phyloP scores from a whole-genome alignment of 345 rosid species.

The Linum lewisii region DNA sequence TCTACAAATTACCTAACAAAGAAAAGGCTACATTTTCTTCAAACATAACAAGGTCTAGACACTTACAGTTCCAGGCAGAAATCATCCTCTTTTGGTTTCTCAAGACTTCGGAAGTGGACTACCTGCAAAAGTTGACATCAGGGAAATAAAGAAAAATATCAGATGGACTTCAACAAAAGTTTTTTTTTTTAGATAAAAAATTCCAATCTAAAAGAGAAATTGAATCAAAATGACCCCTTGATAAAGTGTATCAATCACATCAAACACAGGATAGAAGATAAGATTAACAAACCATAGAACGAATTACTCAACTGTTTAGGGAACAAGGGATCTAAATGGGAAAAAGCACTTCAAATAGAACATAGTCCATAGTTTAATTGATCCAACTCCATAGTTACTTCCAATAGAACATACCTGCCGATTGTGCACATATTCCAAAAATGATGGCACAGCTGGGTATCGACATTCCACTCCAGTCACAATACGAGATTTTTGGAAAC shows the following conservation, averaged over 20 bases:
- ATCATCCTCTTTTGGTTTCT: constrained; percentile 82
- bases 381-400: neutral
- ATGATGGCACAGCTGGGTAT: constrained; percentile 78
- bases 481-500: constrained; percentile 14
- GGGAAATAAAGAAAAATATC: neutral
- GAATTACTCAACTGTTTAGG: too few relatives aligned
- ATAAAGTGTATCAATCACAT: neutral
- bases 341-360: neutral
- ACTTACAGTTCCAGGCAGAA: constrained; percentile 90
- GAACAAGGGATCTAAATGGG: too few relatives aligned
- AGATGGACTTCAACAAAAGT: neutral
- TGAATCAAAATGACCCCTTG: neutral
- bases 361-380: neutral
- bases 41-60: neutral
- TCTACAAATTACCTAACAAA: neutral
- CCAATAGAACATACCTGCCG: constrained; percentile 50
- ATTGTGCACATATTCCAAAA: constrained; percentile 86
- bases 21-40: neutral
- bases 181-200: too few relatives aligned
- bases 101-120: constrained; percentile 81
- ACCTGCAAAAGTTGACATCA: constrained; percentile 27
- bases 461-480: constrained; percentile 42
- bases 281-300: too few relatives aligned
- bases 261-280: neutral
- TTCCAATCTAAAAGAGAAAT: neutral